A percentile compares a stretch with the other conserved stretches of the same genome.
Conservation (phyloP, 192 early-diverging fungal genomes). For the Backusella sp. region DNA sequence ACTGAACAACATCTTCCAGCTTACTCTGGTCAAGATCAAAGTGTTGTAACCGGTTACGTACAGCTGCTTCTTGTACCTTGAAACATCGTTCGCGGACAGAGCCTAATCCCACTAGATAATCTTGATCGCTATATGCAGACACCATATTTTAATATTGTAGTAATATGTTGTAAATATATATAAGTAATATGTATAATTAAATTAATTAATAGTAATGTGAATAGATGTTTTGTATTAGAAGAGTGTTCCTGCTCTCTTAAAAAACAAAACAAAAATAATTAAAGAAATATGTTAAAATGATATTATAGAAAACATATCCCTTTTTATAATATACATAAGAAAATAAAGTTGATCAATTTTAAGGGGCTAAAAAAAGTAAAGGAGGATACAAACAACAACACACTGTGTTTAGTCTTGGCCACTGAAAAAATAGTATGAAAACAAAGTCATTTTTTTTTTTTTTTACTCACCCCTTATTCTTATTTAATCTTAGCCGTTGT, state of each 20-base stretch:
- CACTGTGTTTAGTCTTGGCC: neutral
- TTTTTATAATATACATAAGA: neutral
- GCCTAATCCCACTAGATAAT: slow-evolving; percentile 59
- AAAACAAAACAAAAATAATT: slow-evolving; percentile 1
- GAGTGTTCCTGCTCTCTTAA: slow-evolving; percentile 10
- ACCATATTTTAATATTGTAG: neutral
- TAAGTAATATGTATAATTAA: neutral
- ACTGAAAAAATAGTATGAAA: neutral
- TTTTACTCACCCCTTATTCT: slow-evolving; percentile 6
- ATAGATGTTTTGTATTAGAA: neutral
- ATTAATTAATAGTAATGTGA: neutral
- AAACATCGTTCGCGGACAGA: slow-evolving; percentile 75
- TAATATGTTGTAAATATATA: neutral
- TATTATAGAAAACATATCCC: neutral
- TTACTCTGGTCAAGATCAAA: slow-evolving; percentile 71
- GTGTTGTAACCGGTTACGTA: slow-evolving; percentile 59
- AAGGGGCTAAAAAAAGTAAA: neutral
- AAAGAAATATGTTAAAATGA: neutral
- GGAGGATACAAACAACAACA: slow-evolving; percentile 9
- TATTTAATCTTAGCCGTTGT: neutral
- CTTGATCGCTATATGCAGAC: slow-evolving; percentile 8
- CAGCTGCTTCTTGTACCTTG: slow-evolving; percentile 57
- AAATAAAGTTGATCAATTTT: slow-evolving; percentile 9
- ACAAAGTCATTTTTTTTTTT: neutral
- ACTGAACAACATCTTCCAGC: slow-evolving; percentile 66